phyloP scores from a whole-genome alignment of 805 yeast genomes.

The Pichia heedii region DNA sequence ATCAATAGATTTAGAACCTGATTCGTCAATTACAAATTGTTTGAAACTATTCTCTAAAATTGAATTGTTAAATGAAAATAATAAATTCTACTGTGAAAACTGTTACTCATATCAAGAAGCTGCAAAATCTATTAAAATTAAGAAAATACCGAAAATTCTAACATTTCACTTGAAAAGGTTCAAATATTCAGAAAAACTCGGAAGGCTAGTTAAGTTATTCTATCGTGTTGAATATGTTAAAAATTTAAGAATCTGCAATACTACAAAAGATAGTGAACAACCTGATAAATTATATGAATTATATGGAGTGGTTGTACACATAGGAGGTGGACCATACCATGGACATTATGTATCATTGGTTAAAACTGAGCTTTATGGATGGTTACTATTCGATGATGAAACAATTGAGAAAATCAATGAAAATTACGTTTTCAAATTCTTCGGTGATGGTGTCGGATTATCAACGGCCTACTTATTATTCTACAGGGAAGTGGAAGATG shows the following conservation, averaged over 20 bases:
- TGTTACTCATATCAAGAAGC: slow-evolving; percentile 93
- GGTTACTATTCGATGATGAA: slow-evolving; percentile 94
- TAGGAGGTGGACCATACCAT: slow-evolving; percentile 97
- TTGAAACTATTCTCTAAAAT: slow-evolving; percentile 74
- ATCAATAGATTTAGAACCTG: slow-evolving; percentile 71
- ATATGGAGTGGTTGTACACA: slow-evolving; percentile 81
- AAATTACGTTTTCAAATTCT: slow-evolving; percentile 70
- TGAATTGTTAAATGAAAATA: slow-evolving; percentile 77
- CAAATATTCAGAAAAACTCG: slow-evolving; percentile 78
- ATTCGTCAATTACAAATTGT: slow-evolving; percentile 68
- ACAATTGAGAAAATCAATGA: slow-evolving; percentile 85
- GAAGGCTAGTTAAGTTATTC: slow-evolving; percentile 76
- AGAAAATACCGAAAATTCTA: slow-evolving; percentile 65
- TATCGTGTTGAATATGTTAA: slow-evolving; percentile 78
- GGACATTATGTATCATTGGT: slow-evolving; percentile 91
- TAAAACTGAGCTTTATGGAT: slow-evolving; percentile 67
- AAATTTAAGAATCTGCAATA: slow-evolving; percentile 57
- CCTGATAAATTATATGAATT: slow-evolving; percentile 66
- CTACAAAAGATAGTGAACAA: slow-evolving; percentile 45
- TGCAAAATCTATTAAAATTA: slow-evolving; percentile 76
- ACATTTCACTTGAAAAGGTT: slow-evolving; percentile 86
- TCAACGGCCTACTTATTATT: slow-evolving; percentile 89
- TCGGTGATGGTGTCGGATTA: slow-evolving; percentile 80
- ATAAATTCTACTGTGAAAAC: slow-evolving; percentile 87
- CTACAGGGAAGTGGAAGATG: slow-evolving; percentile 51